Percentiles rank a stretch among this genome's conserved stretches.
Evolutionary conservation across 2,329 filamentous ascomycete species (phyloP).

Genomic region (Rutstroemia sydowiana): DNA sequence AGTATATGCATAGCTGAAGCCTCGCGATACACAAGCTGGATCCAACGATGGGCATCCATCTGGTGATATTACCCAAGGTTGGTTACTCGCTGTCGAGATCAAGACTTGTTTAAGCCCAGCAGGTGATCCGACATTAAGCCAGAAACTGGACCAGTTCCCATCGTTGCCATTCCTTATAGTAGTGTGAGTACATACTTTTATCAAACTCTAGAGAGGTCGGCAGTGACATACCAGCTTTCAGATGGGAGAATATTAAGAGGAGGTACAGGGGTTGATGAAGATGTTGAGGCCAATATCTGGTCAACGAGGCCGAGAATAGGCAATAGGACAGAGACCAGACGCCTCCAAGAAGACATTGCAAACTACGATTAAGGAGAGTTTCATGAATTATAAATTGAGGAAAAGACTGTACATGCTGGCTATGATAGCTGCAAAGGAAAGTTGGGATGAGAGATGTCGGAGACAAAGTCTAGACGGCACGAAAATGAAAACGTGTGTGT

Average conservation of each 20-base stretch:
- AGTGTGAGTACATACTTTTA: not conserved
- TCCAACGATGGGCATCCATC: slow-evolving; percentile 16
- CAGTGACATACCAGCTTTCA: slow-evolving; percentile 8
- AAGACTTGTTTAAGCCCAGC: slow-evolving; percentile 22
- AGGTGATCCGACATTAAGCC: slow-evolving; percentile 36
- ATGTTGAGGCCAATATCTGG: slow-evolving; percentile 3
- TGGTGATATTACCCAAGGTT: slow-evolving; percentile 21
- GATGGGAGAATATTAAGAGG: slow-evolving; percentile 7
- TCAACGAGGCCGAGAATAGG: not conserved
- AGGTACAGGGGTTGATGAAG: slow-evolving; percentile 3
- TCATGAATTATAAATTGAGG: slow-evolving; percentile 5
- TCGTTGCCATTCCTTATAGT: slow-evolving; percentile 33
- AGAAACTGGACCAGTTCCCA: slow-evolving; percentile 64
- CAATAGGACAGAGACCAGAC: slow-evolving; percentile 5
- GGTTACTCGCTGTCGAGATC: slow-evolving; percentile 32
- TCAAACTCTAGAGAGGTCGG: not conserved
- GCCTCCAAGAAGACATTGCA: slow-evolving; percentile 9
- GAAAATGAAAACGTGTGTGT: slow-evolving; percentile 1
- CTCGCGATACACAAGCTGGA: slow-evolving; percentile 31
- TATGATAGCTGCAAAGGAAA: slow-evolving; percentile 3
- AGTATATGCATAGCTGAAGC: slow-evolving; percentile 31
- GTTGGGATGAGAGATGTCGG: not conserved
- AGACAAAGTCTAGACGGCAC: slow-evolving; percentile 1
- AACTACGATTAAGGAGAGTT: slow-evolving; percentile 6
- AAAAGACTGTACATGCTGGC: slow-evolving; percentile 9